Percentiles rank a stretch among this genome's conserved stretches.
These are phyloP conservation scores for Boletellus ananiceps DNA, from an alignment of 768 basidiomycete species.

Conservation along the genomic window DNA sequence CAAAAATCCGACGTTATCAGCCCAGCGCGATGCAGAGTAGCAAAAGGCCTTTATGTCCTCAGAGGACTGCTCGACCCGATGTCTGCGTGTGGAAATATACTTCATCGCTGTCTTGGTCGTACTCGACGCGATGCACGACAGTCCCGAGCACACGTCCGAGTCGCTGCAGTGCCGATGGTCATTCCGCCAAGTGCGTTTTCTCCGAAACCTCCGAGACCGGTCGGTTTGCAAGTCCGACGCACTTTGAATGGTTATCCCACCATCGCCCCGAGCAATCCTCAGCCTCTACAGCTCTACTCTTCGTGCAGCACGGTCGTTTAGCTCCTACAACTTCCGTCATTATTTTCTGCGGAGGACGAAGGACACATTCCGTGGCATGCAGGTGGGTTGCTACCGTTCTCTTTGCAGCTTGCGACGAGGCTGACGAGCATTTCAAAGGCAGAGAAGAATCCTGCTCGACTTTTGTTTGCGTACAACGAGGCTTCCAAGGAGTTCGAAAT, in stretches of 20 bases:
- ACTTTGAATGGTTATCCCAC: conserved; percentile 40
- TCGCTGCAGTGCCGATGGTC: background rate
- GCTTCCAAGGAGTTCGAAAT: conserved; percentile 71
- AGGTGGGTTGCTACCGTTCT: conserved; percentile 36
- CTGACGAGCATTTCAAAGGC: conserved; percentile 33
- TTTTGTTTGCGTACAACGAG: conserved; percentile 61
- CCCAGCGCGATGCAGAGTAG: conserved; percentile 4
- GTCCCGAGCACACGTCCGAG: background rate
- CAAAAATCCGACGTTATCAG: background rate
- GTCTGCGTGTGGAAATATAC: conserved; percentile 93
- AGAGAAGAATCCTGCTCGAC: conserved; percentile 52
- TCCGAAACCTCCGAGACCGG: background rate
- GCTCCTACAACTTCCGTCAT: conserved; percentile 87
- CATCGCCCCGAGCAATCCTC: conserved; percentile 62
- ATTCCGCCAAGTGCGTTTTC: background rate
- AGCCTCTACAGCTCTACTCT: conserved; percentile 76
- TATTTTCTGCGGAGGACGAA: conserved; percentile 75
- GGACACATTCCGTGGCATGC: conserved; percentile 61
- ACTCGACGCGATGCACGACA: background rate
- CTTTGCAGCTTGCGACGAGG: background rate
- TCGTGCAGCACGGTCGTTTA: conserved; percentile 73
- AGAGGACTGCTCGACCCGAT: conserved; percentile 67
- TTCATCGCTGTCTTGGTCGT: conserved; percentile 48
- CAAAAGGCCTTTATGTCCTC: conserved; percentile 66
- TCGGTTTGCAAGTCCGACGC: background rate